A percentile compares a stretch with the other conserved stretches of the same genome.
These are phyloP conservation scores for Hydnomerulius pinastri DNA, from an alignment of 768 basidiomycete species.

Conservation along the genomic window DNA sequence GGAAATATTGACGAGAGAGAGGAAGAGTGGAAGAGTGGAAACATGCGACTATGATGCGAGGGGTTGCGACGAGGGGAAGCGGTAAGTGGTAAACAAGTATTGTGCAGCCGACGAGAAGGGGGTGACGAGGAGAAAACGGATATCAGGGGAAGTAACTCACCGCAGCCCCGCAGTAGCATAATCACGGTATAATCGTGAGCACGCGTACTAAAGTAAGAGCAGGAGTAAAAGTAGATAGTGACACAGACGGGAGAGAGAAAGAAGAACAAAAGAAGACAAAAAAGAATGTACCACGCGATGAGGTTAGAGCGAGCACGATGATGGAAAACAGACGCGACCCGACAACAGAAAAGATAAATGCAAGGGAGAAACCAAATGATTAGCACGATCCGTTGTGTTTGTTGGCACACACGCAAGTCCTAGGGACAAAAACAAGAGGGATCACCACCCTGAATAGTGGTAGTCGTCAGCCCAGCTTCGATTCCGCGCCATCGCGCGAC, in stretches of 20 bases:
- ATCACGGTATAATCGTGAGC: slow-evolving; percentile 8
- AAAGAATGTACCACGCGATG: slow-evolving; percentile 21
- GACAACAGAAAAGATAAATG: slow-evolving; percentile 14
- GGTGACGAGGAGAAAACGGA: neutral
- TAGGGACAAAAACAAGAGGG: neutral
- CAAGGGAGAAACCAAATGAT: slow-evolving; percentile 22
- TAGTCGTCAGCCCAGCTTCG: slow-evolving; percentile 71
- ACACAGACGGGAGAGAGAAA: slow-evolving; percentile 2
- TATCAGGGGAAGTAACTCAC: neutral
- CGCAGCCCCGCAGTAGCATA: slow-evolving; percentile 2
- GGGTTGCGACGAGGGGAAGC: slow-evolving; percentile 1
- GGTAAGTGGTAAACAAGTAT: neutral
- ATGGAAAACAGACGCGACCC: slow-evolving; percentile 18
- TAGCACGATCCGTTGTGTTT: slow-evolving; percentile 20
- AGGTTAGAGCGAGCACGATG: slow-evolving; percentile 8
- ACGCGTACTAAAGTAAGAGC: slow-evolving; percentile 18
- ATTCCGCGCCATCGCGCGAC: slow-evolving; percentile 56
- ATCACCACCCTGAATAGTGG: slow-evolving; percentile 65
- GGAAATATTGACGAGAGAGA: slow-evolving; percentile 21
- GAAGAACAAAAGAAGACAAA: slow-evolving; percentile 22
- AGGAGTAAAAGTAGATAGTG: slow-evolving; percentile 9
- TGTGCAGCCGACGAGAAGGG: neutral
- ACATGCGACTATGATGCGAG: slow-evolving; percentile 17
- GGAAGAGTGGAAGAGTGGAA: slow-evolving; percentile 6
- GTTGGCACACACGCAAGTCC: slow-evolving; percentile 2